phyloP scores from a whole-genome alignment of 1,139 yeast species.

The Pichia sp. region DNA sequence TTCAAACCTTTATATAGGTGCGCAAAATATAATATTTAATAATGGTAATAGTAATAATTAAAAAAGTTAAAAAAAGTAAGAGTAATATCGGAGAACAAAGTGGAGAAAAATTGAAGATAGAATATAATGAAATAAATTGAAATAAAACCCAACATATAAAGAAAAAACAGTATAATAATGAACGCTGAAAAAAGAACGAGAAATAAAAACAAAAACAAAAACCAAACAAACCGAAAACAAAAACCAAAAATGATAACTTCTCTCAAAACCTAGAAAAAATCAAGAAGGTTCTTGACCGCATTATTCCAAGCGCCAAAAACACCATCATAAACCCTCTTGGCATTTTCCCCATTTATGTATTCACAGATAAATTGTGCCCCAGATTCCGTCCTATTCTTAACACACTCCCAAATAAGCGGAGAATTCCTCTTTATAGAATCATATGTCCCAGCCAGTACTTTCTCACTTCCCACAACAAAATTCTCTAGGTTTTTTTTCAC shows the following conservation, averaged over 20 bases:
- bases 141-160: background rate
- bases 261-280: background rate
- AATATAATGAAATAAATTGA: too few species aligned
- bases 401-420: background rate
- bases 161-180: background rate
- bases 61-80: background rate
- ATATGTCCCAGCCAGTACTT: background rate
- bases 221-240: background rate
- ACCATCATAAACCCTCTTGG: background rate
- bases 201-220: too few species aligned
- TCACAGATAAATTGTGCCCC: background rate
- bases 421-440: background rate
- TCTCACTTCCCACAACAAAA: background rate
- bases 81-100: background rate
- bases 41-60: background rate
- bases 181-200: background rate
- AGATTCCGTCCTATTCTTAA: background rate
- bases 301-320: background rate
- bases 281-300: background rate
- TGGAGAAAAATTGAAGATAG: background rate
- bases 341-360: background rate
- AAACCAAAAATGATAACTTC: background rate
- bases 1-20: background rate
- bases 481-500: too few species aligned
- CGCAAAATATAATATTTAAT: too few species aligned